Evolutionary conservation across 2,329 filamentous ascomycete species (phyloP).

Genomic region (Pestalotiopsis sp.): DNA sequence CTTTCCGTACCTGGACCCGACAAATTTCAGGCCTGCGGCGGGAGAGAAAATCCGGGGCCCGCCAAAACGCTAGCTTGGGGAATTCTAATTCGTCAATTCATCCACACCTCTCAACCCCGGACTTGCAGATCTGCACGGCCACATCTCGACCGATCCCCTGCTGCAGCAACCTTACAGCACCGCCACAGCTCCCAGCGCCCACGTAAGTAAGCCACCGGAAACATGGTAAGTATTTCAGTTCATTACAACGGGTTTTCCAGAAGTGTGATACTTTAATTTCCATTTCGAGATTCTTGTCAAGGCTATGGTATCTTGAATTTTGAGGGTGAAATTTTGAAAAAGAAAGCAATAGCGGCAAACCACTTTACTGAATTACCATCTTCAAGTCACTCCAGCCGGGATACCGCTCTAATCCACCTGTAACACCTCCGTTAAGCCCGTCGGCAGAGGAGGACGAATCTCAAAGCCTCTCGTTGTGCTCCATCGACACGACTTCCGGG

Average conservation of each 20-base stretch:
- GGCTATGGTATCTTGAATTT: too few relatives aligned
- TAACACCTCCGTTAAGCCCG: neutral
- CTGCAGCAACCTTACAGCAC: neutral
- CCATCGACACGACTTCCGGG: constrained; percentile 4
- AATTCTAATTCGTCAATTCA: neutral
- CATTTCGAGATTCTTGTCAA: too few relatives aligned
- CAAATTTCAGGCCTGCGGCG: constrained; percentile 10
- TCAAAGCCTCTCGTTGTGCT: constrained; percentile 1
- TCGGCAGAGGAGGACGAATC: neutral
- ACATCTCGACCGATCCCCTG: neutral
- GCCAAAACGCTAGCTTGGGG: neutral
- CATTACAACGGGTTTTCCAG: neutral
- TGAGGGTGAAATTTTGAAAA: neutral
- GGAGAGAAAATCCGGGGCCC: constrained; percentile 9
- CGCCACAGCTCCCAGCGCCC: neutral
- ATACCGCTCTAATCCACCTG: neutral
- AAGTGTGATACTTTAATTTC: neutral
- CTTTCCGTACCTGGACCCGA: constrained; percentile 6
- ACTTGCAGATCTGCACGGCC: neutral
- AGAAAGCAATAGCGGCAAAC: neutral
- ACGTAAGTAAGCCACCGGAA: neutral
- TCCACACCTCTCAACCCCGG: neutral
- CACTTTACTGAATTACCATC: neutral
- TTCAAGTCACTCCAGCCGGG: neutral
- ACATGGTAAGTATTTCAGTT: neutral